phyloP scores from a whole-genome alignment of 257 asterid species.

The Solanum sejunctum region DNA sequence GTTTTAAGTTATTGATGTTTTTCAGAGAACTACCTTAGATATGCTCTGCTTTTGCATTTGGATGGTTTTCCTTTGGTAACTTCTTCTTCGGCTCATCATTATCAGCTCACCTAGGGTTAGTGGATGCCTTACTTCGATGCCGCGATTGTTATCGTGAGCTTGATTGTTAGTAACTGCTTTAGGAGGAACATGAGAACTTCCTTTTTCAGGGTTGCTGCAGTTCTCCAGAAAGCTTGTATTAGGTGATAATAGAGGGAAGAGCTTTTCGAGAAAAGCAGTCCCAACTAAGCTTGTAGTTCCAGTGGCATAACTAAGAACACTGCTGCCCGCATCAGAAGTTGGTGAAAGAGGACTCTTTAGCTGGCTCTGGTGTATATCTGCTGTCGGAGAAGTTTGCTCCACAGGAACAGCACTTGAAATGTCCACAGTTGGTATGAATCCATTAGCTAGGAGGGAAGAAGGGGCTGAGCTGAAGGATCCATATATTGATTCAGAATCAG shows the following conservation, averaged over 20 bases:
- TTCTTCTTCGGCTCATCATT: conserved; percentile 79
- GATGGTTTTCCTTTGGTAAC: conserved; percentile 46
- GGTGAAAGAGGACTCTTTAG: conserved; percentile 39
- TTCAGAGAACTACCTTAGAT: conserved; percentile 33
- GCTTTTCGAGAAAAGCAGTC: conserved; percentile 74
- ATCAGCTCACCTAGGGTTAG: conserved; percentile 87
- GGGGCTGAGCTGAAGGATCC: conserved; percentile 47
- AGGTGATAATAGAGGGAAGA: conserved; percentile 54
- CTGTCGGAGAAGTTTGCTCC: conserved; percentile 10
- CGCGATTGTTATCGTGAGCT: conserved; percentile 16
- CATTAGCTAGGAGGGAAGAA: conserved; percentile 49
- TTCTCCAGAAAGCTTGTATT: conserved; percentile 15
- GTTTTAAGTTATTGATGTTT: neutral
- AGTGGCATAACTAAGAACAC: conserved; percentile 37
- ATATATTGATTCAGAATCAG: conserved; percentile 23
- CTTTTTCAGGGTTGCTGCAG: conserved; percentile 13
- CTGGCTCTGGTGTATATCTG: conserved; percentile 3
- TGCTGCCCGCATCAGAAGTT: conserved; percentile 38
- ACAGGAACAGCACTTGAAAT: conserved; percentile 34
- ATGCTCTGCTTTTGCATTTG: conserved; percentile 29
- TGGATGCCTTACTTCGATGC: conserved; percentile 32
- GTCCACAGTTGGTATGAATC: conserved; percentile 21
- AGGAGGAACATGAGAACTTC: conserved; percentile 4
- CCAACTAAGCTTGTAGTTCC: conserved; percentile 50
- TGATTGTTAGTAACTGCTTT: conserved; percentile 12